Evolutionary conservation across 257 asterid species (phyloP).

Genomic region (Solanum etuberosum): DNA sequence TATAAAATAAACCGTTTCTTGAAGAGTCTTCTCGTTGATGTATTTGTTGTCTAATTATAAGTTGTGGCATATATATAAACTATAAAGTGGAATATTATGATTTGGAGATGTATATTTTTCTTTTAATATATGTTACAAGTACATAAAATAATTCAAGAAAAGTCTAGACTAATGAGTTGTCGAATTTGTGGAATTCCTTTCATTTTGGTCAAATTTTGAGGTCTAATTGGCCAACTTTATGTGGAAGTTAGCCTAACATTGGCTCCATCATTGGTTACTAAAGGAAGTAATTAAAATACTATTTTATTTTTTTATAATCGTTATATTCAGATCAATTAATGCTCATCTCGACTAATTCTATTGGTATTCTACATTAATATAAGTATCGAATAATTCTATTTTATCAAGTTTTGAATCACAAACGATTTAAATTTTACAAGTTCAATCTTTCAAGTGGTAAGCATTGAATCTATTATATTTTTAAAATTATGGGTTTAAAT

Average conservation of each 20-base stretch:
- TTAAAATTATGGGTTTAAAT: not conserved
- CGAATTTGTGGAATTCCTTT: not conserved
- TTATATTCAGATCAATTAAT: not conserved
- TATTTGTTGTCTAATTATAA: not conserved
- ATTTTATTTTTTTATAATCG: not conserved
- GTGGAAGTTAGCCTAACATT: not conserved
- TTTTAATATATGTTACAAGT: not conserved
- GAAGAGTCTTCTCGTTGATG: not conserved
- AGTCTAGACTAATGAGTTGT: not conserved
- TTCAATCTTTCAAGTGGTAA: not conserved
- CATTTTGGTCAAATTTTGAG: not conserved
- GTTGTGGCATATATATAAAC: not conserved
- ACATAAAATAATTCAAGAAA: not conserved
- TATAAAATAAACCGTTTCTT: no score
- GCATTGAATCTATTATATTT: not conserved
- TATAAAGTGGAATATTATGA: not conserved
- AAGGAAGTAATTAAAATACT: not conserved
- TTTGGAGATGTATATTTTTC: not conserved
- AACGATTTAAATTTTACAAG: not conserved
- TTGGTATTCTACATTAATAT: not conserved
- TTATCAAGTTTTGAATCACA: not conserved
- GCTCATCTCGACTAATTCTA: fast-evolving
- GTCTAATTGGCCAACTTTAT: not conserved
- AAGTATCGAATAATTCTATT: not conserved
- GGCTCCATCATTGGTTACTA: not conserved